A percentile compares a stretch with the other conserved stretches of the same genome.
phyloP scores from a whole-genome alignment of 2,329 filamentous ascomycete genomes.

The Penicillium sp. region DNA sequence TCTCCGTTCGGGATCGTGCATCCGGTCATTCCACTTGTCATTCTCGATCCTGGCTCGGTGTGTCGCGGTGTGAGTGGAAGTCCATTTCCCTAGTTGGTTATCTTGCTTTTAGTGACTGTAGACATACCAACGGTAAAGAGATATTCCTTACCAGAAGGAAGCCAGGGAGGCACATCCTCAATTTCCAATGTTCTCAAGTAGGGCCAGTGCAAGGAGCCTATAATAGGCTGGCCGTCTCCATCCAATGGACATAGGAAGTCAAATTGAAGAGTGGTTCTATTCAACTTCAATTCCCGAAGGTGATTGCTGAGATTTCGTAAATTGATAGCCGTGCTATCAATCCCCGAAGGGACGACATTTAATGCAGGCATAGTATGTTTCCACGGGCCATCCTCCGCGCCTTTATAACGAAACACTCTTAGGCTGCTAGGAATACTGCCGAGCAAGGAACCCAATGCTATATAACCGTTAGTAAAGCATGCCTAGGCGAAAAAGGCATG shows the following conservation, averaged over 20 bases:
- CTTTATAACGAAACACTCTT: background rate
- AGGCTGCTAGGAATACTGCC: background rate
- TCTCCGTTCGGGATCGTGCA: background rate
- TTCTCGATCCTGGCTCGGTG: background rate
- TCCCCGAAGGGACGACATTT: background rate
- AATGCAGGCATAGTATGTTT: background rate
- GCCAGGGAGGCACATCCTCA: conserved; percentile 1
- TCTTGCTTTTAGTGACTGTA: background rate
- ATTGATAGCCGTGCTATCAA: background rate
- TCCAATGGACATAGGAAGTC: conserved; percentile 5
- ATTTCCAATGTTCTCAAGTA: conserved; percentile 1
- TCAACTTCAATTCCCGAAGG: conserved; percentile 1
- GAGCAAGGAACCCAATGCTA: conserved; percentile 1
- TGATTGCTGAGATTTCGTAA: conserved; percentile 1
- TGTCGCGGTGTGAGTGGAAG: background rate
- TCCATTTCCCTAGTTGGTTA: background rate
- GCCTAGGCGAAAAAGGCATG: background rate
- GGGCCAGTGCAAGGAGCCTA: conserved; percentile 1
- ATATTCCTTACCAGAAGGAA: conserved; percentile 6
- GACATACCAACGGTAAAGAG: background rate
- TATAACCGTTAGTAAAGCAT: background rate
- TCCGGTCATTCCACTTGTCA: background rate
- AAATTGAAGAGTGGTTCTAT: background rate
- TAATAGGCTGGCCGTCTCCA: background rate
- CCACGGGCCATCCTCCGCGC: background rate